Percentiles rank a stretch among this genome's conserved stretches.
These are phyloP conservation scores for Sporobolomyces roseus DNA, from an alignment of 768 basidiomycete species.

Conservation along the genomic window DNA sequence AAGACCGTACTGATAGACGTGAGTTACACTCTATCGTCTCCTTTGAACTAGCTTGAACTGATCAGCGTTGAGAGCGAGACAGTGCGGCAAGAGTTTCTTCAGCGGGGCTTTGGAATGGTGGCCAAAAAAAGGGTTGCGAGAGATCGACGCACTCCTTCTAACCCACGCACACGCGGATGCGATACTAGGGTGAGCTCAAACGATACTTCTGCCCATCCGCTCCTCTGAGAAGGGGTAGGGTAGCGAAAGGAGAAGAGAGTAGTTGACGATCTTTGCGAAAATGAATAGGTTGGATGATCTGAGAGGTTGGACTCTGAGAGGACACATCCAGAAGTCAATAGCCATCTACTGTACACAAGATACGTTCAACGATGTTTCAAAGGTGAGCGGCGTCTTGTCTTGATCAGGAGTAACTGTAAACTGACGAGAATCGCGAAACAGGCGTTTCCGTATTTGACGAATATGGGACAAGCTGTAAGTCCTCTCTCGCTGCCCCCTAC, in stretches of 20 bases:
- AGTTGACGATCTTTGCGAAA: no score
- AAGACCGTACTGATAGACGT: conserved; percentile 36
- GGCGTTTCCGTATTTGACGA: conserved; percentile 76
- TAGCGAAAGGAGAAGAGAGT: no score
- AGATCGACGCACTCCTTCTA: conserved; percentile 70
- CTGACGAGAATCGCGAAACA: neutral
- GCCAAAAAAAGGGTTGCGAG: conserved; percentile 68
- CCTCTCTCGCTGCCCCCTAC: no score
- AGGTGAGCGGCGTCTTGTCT: conserved; percentile 40
- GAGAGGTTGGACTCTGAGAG: conserved; percentile 72
- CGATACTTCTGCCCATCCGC: no score
- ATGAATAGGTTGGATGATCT: conserved; percentile 64
- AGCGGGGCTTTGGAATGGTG: conserved; percentile 54
- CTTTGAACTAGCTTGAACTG: conserved; percentile 35
- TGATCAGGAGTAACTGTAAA: neutral
- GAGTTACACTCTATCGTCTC: conserved; percentile 52
- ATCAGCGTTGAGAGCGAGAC: no score
- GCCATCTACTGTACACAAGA: conserved; percentile 67
- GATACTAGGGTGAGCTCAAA: conserved; percentile 63
- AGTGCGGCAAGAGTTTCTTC: conserved; percentile 48
- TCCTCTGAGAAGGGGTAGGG: no score
- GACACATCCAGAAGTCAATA: conserved; percentile 65
- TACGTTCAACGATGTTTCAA: conserved; percentile 64
- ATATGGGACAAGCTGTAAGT: conserved; percentile 66
- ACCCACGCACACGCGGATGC: conserved; percentile 83